phyloP scores from a whole-genome alignment of 805 yeast species.

The Groenewaldozyma salmanticensis region DNA sequence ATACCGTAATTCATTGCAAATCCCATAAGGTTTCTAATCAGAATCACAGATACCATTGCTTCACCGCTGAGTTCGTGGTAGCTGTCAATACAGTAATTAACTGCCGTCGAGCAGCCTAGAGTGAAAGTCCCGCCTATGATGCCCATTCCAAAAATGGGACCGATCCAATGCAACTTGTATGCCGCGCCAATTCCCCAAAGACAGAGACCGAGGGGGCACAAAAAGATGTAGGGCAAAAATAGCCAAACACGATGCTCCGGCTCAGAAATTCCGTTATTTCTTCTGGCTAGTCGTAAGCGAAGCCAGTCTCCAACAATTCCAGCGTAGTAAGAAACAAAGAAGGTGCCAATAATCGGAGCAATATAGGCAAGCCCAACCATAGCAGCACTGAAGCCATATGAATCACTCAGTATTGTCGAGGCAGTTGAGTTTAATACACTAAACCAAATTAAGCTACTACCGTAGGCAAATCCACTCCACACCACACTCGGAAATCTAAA shows the following conservation, averaged over 20 bases:
- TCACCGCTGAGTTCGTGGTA: slow-evolving; percentile 46
- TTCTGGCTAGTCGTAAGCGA: slow-evolving; percentile 38
- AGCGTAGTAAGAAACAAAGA: slow-evolving; percentile 35
- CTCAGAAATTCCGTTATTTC: slow-evolving; percentile 41
- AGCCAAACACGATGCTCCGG: slow-evolving; percentile 54
- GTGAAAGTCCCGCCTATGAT: slow-evolving; percentile 43
- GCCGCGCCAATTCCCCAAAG: slow-evolving; percentile 60
- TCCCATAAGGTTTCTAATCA: slow-evolving; percentile 49
- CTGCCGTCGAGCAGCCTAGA: slow-evolving; percentile 44
- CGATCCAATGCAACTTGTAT: slow-evolving; percentile 45
- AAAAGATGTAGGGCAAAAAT: slow-evolving; percentile 34
- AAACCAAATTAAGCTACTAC: slow-evolving; percentile 40
- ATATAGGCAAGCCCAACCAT: slow-evolving; percentile 42
- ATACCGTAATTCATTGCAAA: slow-evolving; percentile 53
- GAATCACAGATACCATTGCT: slow-evolving; percentile 46
- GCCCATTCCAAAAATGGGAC: slow-evolving; percentile 46
- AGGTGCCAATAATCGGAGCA: slow-evolving; percentile 43
- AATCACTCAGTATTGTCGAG: slow-evolving; percentile 38
- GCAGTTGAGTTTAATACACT: slow-evolving; percentile 41
- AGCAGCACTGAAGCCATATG: slow-evolving; percentile 42
- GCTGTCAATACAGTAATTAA: slow-evolving; percentile 47
- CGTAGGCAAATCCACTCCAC: slow-evolving; percentile 51
- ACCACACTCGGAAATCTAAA: slow-evolving; percentile 39
- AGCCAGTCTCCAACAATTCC: slow-evolving; percentile 46
- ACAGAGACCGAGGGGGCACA: slow-evolving; percentile 47